These are phyloP conservation scores for Davidsoniella eucalypti DNA, from an alignment of 2,329 filamentous ascomycete species.

Conservation along the genomic window DNA sequence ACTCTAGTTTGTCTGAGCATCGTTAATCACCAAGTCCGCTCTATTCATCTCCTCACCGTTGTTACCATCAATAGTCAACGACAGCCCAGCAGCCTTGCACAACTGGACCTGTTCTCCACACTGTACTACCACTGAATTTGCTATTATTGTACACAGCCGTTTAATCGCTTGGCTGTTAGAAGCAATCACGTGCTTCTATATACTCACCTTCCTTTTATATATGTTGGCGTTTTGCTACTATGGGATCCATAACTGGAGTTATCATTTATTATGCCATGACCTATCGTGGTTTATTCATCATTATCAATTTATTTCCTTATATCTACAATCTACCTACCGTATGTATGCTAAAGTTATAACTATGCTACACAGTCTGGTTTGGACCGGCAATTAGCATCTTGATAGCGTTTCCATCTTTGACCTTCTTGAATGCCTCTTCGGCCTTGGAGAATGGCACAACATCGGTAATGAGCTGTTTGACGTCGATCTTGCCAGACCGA, in stretches of 20 bases:
- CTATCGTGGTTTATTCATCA: not conserved
- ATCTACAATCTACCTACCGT: not conserved
- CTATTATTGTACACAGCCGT: too few species aligned
- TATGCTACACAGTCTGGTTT: slow-evolving; percentile 31
- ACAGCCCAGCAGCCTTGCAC: too few species aligned
- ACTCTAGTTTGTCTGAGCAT: too few species aligned
- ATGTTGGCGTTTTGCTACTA: not conserved
- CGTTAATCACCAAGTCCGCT: too few species aligned
- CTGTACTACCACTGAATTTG: too few species aligned
- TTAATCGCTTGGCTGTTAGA: too few species aligned
- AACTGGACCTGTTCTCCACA: too few species aligned
- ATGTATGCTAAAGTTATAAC: not conserved
- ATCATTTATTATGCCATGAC: not conserved
- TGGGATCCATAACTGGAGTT: slow-evolving; percentile 1
- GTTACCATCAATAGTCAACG: too few species aligned
- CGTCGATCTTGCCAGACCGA: slow-evolving; percentile 52
- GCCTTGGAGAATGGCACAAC: slow-evolving; percentile 68
- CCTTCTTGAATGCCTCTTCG: slow-evolving; percentile 72
- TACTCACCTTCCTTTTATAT: not conserved
- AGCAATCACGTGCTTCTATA: not conserved
- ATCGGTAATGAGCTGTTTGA: slow-evolving; percentile 66
- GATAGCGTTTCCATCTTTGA: slow-evolving; percentile 66
- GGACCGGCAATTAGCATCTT: slow-evolving; percentile 53
- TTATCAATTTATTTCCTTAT: not conserved
- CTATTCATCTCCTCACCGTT: too few species aligned